Evolutionary conservation across 148 eudicot species (phyloP), one percentile per base, ranked within the genome.

Genomic region (Rhododendron williamsianum): DNA sequence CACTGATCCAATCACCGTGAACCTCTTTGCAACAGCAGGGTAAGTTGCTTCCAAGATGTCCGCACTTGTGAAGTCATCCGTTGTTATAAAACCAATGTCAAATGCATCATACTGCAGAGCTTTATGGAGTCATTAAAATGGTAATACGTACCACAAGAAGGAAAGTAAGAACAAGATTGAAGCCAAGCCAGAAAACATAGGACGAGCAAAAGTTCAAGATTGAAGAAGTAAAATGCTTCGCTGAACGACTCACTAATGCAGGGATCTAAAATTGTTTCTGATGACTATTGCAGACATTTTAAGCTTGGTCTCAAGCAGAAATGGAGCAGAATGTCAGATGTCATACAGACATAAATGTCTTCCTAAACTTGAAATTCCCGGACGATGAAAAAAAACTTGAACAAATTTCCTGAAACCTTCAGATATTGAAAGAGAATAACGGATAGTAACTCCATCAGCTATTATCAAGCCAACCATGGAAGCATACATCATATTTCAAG

Each of bases 11-110:
- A 86, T 93, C 98, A 89, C 89, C 90, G 71, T 87, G 83, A 95
- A 90, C 82, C 91, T 88, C 90, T 94, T 91, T 76, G 96, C 97
- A 84, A 95, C 92, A 84, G 98, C 94, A 41, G 98, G 98, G 87
- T 94, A 95, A 38, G 98, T 94, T 82, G 93, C 98, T 90, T 95
- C 98, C 89, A 94, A 87, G 41, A 95, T 95, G 79, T 95, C 98
- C 76, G 98, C 98, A 91, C 94, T 94, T 48, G 96, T 95, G 85
- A 94, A 94, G 88, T 94, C 98, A 89, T 95, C 98, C 21, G 98
- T 94, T 48, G 98, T 95, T 81, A 95, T 94, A 87, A 95, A 91
- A 65, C 98, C 98, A 76, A 94, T 89, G 48, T 90, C 93, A 87
- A 94, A 95, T 58, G 98, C 98, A 91, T 95, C 98, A 88, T 95